Conservation (phyloP, 2,329 filamentous ascomycete species). For the Penicillium sp. region DNA sequence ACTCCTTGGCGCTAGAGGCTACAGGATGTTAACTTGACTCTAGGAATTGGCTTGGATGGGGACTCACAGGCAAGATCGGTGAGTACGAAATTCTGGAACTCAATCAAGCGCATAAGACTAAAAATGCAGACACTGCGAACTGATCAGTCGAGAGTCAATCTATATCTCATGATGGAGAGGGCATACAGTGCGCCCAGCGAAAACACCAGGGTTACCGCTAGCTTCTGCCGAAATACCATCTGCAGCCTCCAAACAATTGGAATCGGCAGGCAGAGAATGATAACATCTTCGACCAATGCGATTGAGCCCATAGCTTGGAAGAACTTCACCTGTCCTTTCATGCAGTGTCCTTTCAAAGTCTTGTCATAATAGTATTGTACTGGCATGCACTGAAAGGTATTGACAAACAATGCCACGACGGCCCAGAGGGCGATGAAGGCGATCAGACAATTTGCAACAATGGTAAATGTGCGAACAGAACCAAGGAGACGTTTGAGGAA, state of each 20-base stretch:
- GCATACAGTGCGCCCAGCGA: constrained; percentile 18
- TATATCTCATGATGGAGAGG: neutral
- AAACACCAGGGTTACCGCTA: constrained; percentile 14
- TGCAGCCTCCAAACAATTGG: constrained; percentile 23
- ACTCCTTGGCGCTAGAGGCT: constrained; percentile 24
- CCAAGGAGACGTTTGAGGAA: constrained; percentile 20
- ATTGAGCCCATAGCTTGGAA: constrained; percentile 18
- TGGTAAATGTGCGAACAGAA: constrained; percentile 1
- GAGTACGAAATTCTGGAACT: neutral
- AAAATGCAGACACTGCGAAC: constrained; percentile 23
- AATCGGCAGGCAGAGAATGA: constrained; percentile 23
- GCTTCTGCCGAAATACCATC: constrained; percentile 11
- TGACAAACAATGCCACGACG: constrained; percentile 17
- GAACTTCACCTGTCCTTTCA: constrained; percentile 19
- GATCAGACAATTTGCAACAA: constrained; percentile 6
- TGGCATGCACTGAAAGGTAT: constrained; percentile 25
- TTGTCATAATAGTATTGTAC: constrained; percentile 24
- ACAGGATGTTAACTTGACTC: neutral
- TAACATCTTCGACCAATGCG: constrained; percentile 19
- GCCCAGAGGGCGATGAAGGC: constrained; percentile 19
- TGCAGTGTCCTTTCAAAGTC: constrained; percentile 19
- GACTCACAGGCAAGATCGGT: neutral
- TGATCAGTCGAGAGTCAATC: neutral
- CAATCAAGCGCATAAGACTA: constrained; percentile 5
- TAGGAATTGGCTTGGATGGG: neutral